These are phyloP conservation scores for Claviceps spartinae DNA, from an alignment of 2,329 filamentous ascomycete species.

Conservation along the genomic window DNA sequence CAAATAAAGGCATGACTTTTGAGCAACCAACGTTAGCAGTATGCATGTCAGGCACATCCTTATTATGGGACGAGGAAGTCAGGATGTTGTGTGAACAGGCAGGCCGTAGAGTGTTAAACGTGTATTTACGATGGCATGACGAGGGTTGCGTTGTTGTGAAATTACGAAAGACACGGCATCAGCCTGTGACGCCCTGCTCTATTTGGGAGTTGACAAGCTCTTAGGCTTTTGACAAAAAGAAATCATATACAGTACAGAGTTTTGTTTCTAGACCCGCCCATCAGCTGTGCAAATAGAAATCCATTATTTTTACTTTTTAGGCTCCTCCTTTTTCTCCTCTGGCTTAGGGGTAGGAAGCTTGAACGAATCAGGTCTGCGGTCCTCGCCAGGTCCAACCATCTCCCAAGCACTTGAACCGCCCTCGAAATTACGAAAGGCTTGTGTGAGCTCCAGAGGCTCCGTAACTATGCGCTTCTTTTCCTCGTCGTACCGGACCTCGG, in stretches of 20 bases:
- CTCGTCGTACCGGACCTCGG: slow-evolving; percentile 94
- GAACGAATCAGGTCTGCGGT: slow-evolving; percentile 75
- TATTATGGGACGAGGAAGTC: too few species aligned
- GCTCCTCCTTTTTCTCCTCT: slow-evolving; percentile 78
- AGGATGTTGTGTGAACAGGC: not conserved
- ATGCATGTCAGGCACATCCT: not conserved
- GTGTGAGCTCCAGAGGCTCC: slow-evolving; percentile 92
- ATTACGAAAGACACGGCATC: not conserved
- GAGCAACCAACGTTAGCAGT: not conserved
- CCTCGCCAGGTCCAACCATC: slow-evolving; percentile 52
- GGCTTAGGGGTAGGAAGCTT: slow-evolving; percentile 93
- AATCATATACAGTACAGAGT: slow-evolving; percentile 7
- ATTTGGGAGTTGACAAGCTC: not conserved
- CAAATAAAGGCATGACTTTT: not conserved
- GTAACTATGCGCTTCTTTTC: slow-evolving; percentile 99
- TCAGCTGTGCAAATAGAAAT: not conserved
- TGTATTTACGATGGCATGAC: not conserved
- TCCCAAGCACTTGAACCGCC: slow-evolving; percentile 64
- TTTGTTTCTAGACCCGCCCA: not conserved
- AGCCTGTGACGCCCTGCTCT: not conserved
- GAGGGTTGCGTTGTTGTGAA: not conserved
- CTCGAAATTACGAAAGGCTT: slow-evolving; percentile 98
- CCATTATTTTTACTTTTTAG: slow-evolving; percentile 61
- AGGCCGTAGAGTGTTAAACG: not conserved
- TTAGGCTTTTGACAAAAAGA: slow-evolving; percentile 1